Evolutionary conservation across 495 filamentous ascomycete genomes (phyloP).

Genomic region (Penicillium egyptiacum): DNA sequence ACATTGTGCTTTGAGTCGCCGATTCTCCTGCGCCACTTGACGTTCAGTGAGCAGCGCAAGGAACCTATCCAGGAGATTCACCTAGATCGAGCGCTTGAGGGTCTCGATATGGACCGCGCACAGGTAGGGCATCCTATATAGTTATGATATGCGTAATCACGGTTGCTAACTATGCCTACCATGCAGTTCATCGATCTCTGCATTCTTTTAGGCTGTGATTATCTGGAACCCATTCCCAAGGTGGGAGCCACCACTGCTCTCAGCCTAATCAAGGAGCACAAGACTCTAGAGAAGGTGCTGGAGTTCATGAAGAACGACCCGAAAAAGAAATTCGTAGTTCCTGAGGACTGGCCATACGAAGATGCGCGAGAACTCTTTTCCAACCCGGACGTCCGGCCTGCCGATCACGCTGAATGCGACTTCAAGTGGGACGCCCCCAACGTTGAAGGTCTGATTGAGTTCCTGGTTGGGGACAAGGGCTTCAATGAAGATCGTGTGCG

Average conservation of each 20-base stretch:
- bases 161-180: not conserved
- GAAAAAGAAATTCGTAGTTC: slow-evolving; percentile 76
- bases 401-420: slow-evolving; percentile 82
- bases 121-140: slow-evolving; percentile 54
- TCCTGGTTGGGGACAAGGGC: slow-evolving; percentile 88
- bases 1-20: slow-evolving; percentile 94
- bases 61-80: slow-evolving; percentile 97
- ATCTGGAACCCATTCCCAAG: slow-evolving; percentile 93
- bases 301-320: slow-evolving; percentile 71
- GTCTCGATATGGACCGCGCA: slow-evolving; percentile 79
- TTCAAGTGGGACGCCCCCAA: slow-evolving; percentile 98
- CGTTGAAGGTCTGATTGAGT: slow-evolving; percentile 82
- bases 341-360: slow-evolving; percentile 89
- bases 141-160: not conserved
- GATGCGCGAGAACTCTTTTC: slow-evolving; percentile 92
- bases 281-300: slow-evolving; percentile 81
- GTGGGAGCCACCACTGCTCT: slow-evolving; percentile 88
- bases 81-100: slow-evolving; percentile 77
- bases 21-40: slow-evolving; percentile 87
- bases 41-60: slow-evolving; percentile 94
- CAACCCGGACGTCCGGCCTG: slow-evolving; percentile 82
- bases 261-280: slow-evolving; percentile 88
- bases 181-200: slow-evolving; percentile 91
- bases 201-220: slow-evolving; percentile 97
- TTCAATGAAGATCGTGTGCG: slow-evolving; percentile 94